Base-by-base conservation (phyloP, 768 basidiomycete species). In the Podaxis sp. region DNA sequence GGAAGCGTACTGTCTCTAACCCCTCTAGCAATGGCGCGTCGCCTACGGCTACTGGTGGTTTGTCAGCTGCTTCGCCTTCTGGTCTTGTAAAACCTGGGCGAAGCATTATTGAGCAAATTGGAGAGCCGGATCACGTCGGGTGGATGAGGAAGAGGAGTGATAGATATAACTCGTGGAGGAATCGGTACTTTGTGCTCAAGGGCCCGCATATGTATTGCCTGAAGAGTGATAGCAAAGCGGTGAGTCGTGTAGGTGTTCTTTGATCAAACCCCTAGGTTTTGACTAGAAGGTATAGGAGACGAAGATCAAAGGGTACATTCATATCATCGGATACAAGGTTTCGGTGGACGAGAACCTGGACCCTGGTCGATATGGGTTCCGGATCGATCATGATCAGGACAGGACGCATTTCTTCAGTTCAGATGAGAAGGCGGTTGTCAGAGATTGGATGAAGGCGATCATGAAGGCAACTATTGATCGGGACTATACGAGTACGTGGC, bases 381-480 rank as follows among this genome's bases (percentile, higher is more conserved):
- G 93, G 68, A 90, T 99, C 65, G 86, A 96, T 36, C 96, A 98
- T 68, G 93, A 95, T 51, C 67, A 83, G 6, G 92, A 94, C 73
- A 93, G 90, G 76, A 81, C 90, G 1, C 95, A 99, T 73, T 93
- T 75, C 71, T 99, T 99, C 76, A 93, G 92, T 66, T 94, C 93
- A 0, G 91, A 95, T 24, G 95, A 98, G 70, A 93, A 94, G 74
- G 69, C 77, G 0, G 76, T 86, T 40, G 83, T 97, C 53, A 87
- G 97, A n/a, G 94, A 94, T 67, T 99, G 97, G 96, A 99, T 99
- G 97, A 99, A 99, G 78, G 94, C 96, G 7, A 86, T 99, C 67
- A 98, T 99, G 94, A 99, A 99, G 73, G 94, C 96, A 2, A 98
- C 96, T 12, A 99, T 99, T 68, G 89, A 86, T 8, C 81, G 97